Base-by-base conservation (phyloP, 805 yeast species). In the Zygotorulaspora sp. region DNA sequence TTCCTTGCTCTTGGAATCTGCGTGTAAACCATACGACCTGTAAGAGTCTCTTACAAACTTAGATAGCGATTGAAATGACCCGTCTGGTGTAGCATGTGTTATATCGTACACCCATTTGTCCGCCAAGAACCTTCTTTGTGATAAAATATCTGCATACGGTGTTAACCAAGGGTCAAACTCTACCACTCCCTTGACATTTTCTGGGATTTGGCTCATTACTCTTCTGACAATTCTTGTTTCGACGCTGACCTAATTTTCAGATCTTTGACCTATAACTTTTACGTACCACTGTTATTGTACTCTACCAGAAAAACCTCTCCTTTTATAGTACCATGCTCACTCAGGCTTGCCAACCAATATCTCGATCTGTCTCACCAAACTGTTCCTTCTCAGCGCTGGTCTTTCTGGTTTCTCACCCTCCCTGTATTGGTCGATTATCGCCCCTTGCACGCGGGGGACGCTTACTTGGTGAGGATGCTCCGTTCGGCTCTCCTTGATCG, bases 81-180 rank as follows among this genome's bases (percentile, higher is more conserved):
- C 61, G 17, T 74, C 68, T 1, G 43, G 39, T 2, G 56, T 47
- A 6, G 58, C 52, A 35, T 55, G 58, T 1, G 50, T 50, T 29
- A 90, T 68, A 10, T 67, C 67, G 21, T 62, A 53, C 13, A 74
- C 48, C 88, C 90, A 84, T 29, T 77, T 69, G 44, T 74, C 74
- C 24, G 88, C 87, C 10, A 75, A 55, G 25, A 72, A 65, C 50
- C 84, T 77, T 52, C 98, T 75, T 39, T 78, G 74, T 2, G 75
- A 75, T 29, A 90, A 66, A 39, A 76, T 85, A n/a, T 67, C 69
- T 9, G 79, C 71, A 60, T 70, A 80, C 0, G 97, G 96, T 52
- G 79, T 79, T 41, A 90, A 70, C 84, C 88, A 90, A 0, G 96
- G 92, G 53, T 90, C 98, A 27, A 78, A 59, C 23, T 74, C 77